These are phyloP conservation scores for Prunus padus DNA, from an alignment of 306 rosid genomes.

Conservation along the genomic window DNA sequence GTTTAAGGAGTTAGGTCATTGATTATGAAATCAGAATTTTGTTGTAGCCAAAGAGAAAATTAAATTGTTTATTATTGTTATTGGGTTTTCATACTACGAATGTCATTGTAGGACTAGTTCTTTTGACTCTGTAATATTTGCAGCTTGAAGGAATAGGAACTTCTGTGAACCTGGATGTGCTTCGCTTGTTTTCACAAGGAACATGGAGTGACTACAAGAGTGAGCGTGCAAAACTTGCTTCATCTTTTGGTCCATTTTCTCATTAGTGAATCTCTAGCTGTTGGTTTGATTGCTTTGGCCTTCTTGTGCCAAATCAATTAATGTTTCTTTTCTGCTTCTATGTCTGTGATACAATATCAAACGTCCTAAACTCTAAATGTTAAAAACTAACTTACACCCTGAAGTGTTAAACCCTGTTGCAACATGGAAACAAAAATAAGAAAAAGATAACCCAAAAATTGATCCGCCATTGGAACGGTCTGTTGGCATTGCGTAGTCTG, in stretches of 20 bases:
- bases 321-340: neutral
- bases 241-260: neutral
- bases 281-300: neutral
- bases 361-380: neutral
- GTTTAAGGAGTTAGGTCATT: neutral
- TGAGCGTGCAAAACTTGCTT: slow-evolving; percentile 33
- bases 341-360: neutral
- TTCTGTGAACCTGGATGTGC: slow-evolving; percentile 64
- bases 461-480: neutral
- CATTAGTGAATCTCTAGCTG: neutral
- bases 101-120: neutral
- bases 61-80: neutral
- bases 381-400: neutral
- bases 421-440: neutral
- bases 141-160: slow-evolving; percentile 76
- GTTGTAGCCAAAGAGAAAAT: neutral
- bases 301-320: neutral
- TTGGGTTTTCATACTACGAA: neutral
- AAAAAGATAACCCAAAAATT: neutral
- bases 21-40: neutral
- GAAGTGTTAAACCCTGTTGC: neutral
- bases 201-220: slow-evolving; percentile 93
- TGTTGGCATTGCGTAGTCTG: neutral
- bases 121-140: slow-evolving; percentile 22
- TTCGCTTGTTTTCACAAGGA: slow-evolving; percentile 86